phyloP scores from a whole-genome alignment of 2,329 filamentous ascomycete genomes.

The Cryphonectria japonica region DNA sequence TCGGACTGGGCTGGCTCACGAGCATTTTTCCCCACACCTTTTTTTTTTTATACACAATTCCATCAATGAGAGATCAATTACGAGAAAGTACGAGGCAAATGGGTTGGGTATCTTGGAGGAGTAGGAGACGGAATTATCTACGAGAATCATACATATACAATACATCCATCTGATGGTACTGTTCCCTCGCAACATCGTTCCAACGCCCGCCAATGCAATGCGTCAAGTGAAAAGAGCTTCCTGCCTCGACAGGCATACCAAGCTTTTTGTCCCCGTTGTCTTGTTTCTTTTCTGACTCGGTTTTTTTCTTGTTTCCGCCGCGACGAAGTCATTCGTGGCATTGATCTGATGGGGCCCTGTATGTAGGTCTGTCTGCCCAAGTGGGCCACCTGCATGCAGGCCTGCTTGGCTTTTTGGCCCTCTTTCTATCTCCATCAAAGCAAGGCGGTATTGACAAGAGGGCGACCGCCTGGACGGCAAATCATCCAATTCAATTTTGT shows the following conservation, averaged over 20 bases:
- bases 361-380: background rate
- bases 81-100: constrained; percentile 26
- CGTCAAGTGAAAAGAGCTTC: background rate
- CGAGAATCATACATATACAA: constrained; percentile 12
- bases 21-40: background rate
- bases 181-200: background rate
- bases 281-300: background rate
- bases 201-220: background rate
- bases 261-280: background rate
- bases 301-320: background rate
- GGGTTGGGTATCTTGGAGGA: constrained; percentile 3
- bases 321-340: background rate
- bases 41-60: background rate
- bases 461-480: background rate
- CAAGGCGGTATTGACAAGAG: background rate
- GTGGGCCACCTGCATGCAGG: background rate
- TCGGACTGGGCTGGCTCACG: constrained; percentile 5
- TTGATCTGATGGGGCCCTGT: background rate
- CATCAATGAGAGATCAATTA: constrained; percentile 13
- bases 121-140: constrained; percentile 6
- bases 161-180: constrained; percentile 18
- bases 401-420: background rate
- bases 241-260: background rate
- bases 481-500: constrained; percentile 6
- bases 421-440: background rate